Base-by-base conservation (phyloP, 2,329 filamentous ascomycete species). In the Fusarium sp. region DNA sequence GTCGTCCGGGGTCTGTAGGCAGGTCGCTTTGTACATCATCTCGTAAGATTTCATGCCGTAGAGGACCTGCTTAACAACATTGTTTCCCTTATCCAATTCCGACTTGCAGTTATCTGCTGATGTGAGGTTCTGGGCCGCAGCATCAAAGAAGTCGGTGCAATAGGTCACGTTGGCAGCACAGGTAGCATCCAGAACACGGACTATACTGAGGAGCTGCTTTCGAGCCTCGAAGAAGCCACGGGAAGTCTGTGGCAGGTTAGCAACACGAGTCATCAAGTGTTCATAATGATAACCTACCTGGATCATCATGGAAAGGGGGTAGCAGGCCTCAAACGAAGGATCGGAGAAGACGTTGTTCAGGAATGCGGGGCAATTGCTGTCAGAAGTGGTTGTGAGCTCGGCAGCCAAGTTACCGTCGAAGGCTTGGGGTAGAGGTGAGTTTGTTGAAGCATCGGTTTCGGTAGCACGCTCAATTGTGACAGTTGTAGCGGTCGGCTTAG, bases 251-350 rank as follows among this genome's bases (percentile, higher is more conserved):
- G 16, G 3, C 7, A 10, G 18, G n/a, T 36, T 5, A 52, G 75
- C 60, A 74, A 60, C 28, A 57, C 30, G 12, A 6, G 10, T 16
- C 8, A 1, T 18, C 23, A 12, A 18, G 18, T 1, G 13, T n/a
- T 9, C 16, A n/a, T 27, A 18, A 13, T 44, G 12, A 18, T n/a
- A 34, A 77, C 88, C 77, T 82, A 93, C 92, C 84, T 93, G 89
- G 10, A 98, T 84, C 70, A 98, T 88, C 74, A 97, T 85, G 1
- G 95, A 97, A 61, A 98, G 85, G 0, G 95, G 94, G 71, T 95
- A 89, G 82, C 95, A 98, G 54, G 86, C 79, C 72, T 89, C 87
- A 73, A 96, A 94, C 4, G 88, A 90, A 7, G 86, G 77, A 76
- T 93, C 88, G 48, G 81, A 82, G 53, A 96, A 85, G 73, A 97